These are phyloP conservation scores for Penicillium paradoxum DNA, from an alignment of 495 filamentous ascomycete species.

Conservation along the genomic window DNA sequence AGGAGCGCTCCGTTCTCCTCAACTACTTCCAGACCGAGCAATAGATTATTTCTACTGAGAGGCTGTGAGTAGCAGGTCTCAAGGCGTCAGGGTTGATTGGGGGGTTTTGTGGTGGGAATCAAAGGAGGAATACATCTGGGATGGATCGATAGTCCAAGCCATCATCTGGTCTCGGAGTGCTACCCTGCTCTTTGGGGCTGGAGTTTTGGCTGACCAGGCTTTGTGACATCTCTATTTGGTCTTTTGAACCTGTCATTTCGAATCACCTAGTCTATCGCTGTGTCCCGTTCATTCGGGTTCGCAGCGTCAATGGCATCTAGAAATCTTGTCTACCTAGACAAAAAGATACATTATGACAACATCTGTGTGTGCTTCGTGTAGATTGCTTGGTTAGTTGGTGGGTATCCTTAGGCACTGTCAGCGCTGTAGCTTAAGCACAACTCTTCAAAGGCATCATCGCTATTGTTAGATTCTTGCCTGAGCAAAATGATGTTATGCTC, in stretches of 20 bases:
- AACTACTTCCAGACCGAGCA: slow-evolving; percentile 98
- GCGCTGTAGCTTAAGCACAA: too few species aligned
- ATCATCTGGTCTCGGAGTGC: background rate
- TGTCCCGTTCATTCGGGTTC: slow-evolving; percentile 29
- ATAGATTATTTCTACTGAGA: slow-evolving; percentile 36
- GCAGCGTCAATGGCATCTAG: slow-evolving; percentile 17
- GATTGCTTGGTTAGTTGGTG: slow-evolving; percentile 3
- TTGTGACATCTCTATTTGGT: background rate
- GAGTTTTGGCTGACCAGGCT: background rate
- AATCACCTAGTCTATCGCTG: slow-evolving; percentile 8
- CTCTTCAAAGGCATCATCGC: too few species aligned
- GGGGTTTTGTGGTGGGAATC: slow-evolving; percentile 1
- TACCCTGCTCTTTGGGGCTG: too few species aligned
- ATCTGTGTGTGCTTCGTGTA: background rate
- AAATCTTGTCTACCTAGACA: slow-evolving; percentile 18
- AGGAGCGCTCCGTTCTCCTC: slow-evolving; percentile 94
- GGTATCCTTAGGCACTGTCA: slow-evolving; percentile 32
- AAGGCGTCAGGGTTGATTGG: slow-evolving; percentile 1
- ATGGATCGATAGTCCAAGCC: background rate
- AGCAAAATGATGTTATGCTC: too few species aligned
- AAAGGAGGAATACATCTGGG: slow-evolving; percentile 2
- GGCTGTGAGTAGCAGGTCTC: slow-evolving; percentile 3
- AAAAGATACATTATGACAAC: slow-evolving; percentile 16
- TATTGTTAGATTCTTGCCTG: too few species aligned
- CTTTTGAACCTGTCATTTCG: slow-evolving; percentile 3